These are phyloP conservation scores for Dothistroma pini DNA, from an alignment of 2,329 filamentous ascomycete genomes.

Conservation along the genomic window DNA sequence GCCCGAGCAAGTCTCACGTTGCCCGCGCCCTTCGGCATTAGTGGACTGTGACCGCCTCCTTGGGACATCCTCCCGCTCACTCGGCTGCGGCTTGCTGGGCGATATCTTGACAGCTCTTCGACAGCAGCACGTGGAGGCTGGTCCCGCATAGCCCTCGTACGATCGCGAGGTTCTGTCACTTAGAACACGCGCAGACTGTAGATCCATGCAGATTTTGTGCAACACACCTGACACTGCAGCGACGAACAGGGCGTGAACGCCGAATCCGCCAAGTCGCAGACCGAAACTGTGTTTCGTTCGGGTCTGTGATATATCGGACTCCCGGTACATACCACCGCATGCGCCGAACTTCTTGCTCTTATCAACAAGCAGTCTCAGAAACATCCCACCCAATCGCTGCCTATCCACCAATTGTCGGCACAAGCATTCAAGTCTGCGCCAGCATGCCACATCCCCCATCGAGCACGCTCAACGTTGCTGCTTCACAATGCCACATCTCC, in stretches of 20 bases:
- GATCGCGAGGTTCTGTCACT: background rate
- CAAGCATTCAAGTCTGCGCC: background rate
- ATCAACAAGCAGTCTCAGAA: background rate
- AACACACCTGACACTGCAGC: background rate
- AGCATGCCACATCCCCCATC: background rate
- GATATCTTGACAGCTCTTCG: background rate
- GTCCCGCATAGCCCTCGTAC: background rate
- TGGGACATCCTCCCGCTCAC: background rate
- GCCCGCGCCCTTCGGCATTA: background rate
- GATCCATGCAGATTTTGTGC: background rate
- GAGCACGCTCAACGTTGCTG: background rate
- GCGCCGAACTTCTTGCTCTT: background rate
- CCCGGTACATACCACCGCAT: background rate
- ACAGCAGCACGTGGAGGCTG: background rate
- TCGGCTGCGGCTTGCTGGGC: background rate
- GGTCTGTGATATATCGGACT: background rate
- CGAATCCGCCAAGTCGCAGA: background rate
- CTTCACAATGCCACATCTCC: background rate
- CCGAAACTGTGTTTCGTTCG: background rate
- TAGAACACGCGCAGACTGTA: background rate
- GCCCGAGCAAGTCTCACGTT: background rate
- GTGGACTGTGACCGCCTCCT: background rate
- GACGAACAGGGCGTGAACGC: background rate
- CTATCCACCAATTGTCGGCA: too few species aligned
- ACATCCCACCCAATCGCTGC: background rate